Percentiles rank a stretch among this genome's conserved stretches.
phyloP scores from a whole-genome alignment of 2,329 filamentous ascomycete genomes.

The Colletotrichum sp. region DNA sequence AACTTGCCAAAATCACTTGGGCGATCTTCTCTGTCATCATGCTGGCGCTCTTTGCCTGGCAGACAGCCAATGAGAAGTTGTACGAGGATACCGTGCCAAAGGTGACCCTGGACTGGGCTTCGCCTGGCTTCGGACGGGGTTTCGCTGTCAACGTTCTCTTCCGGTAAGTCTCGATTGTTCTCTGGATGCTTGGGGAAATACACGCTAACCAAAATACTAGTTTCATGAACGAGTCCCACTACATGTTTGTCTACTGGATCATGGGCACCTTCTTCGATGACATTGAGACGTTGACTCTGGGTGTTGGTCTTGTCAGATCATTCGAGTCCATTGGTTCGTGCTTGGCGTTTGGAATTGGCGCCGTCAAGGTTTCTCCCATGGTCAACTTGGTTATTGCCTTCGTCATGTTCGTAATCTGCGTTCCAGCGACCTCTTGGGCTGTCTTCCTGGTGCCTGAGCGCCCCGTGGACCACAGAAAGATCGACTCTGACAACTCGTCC shows the following conservation, averaged over 20 bases:
- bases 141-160: slow-evolving; percentile 54
- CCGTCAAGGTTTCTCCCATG: slow-evolving; percentile 49
- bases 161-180: slow-evolving; percentile 29
- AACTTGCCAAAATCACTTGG: slow-evolving; percentile 48
- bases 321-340: slow-evolving; percentile 54
- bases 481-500: not conserved
- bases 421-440: slow-evolving; percentile 39
- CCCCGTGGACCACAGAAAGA: slow-evolving; percentile 25
- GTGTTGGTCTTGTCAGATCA: slow-evolving; percentile 50
- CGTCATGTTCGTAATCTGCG: slow-evolving; percentile 49
- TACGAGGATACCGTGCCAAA: slow-evolving; percentile 41
- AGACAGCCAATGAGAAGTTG: slow-evolving; percentile 51
- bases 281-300: slow-evolving; percentile 54
- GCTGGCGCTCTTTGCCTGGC: slow-evolving; percentile 51
- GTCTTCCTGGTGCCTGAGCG: slow-evolving; percentile 42
- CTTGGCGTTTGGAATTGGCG: slow-evolving; percentile 52
- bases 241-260: slow-evolving; percentile 58
- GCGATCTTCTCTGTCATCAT: slow-evolving; percentile 44
- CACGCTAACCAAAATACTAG: slow-evolving; percentile 16
- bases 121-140: slow-evolving; percentile 47
- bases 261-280: slow-evolving; percentile 56
- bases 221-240: slow-evolving; percentile 57
- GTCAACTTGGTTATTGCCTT: slow-evolving; percentile 53
- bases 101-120: slow-evolving; percentile 51
- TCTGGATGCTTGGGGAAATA: accelerated